Conservation (phyloP, 306 rosid species). For the Medicago truncatula region MtrunA17r5.0-ANR NC_053045.1:1193501-1194000, state of each 20-base stretch:
- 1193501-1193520: conserved; percentile 54
- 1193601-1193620: neutral
- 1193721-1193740: conserved; percentile 16
- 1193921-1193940: neutral
- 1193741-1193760: conserved; percentile 38
- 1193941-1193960: neutral
- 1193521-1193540: conserved; percentile 56
- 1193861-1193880: conserved; percentile 40
- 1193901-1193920: neutral
- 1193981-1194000: neutral
- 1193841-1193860: conserved; percentile 38
- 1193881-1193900: conserved; percentile 7
- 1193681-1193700: conserved; percentile 69
- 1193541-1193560: conserved; percentile 16
- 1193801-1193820: conserved; percentile 62
- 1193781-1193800: conserved; percentile 60
- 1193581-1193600: conserved; percentile 10
- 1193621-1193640: conserved; percentile 17
- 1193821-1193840: conserved; percentile 58
- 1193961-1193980: neutral
- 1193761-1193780: conserved; percentile 63
- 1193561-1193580: conserved; percentile 21
- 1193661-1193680: conserved; percentile 56
- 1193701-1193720: conserved; percentile 27
- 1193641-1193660: conserved; percentile 64